Base-by-base conservation (phyloP, 441 rosid species). In the Kokia cookei region DNA sequence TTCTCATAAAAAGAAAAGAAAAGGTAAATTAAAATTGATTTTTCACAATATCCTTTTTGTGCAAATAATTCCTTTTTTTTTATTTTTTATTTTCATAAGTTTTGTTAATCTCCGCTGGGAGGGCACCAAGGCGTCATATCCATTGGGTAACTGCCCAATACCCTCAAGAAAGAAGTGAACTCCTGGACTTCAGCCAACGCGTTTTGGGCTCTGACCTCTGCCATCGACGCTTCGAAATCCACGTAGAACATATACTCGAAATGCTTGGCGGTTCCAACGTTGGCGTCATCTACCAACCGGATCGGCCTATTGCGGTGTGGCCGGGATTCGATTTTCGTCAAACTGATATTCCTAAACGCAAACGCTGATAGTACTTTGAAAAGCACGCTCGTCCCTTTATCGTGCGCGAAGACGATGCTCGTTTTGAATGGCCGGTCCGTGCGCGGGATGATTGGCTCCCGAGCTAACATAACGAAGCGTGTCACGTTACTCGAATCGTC, bases 141-240 rank as follows among this genome's bases (percentile, higher is more conserved):
- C 97, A 92, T 93, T 4, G 99, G 99, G 79, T 96, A 96, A 72
- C 99, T 96, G 11, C 99, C 99, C 74, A 96, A 74, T 29, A 96
- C 99, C 81, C 99, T 81, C 78, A 95, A 81, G 84, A 95, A 95
- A 3, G 99, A 91, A 15, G 99, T 91, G 89, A 90, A 93, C 79
- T 95, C 99, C 69, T 95, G 99, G 15, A 95, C 98, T 79, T 93
- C 99, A 35, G 97, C 86, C 43, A 95, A 78, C 19, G 99, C 99
- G 82, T 95, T 93, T 71, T 95, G 99, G 15, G 99, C 98, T 68
- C 97, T 86, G 22, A 83, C 80, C 62, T 95, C 99, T 26, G 99
- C 99, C 98, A 96, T 89, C 2, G 98, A 93, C 1, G 99, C 99
- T 65, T 96, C 99, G 63, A 96, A 96, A 77, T 96, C 99, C 1